phyloP scores from a whole-genome alignment of 2,329 filamentous ascomycete genomes.

The Colletotrichum sp. region DNA sequence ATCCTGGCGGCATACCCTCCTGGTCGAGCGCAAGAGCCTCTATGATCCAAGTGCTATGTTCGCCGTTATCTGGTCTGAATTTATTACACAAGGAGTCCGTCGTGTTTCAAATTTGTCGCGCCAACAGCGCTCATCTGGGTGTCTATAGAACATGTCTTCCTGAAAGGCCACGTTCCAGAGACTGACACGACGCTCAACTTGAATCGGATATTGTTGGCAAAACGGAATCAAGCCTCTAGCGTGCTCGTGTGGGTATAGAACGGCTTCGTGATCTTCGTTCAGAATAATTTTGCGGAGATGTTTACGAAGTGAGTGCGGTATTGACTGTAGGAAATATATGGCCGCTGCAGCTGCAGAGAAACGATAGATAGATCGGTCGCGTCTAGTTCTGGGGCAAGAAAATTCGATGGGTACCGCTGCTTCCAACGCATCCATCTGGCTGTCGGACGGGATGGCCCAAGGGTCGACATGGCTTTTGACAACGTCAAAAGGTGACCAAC shows the following conservation, averaged over 20 bases:
- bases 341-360: neutral
- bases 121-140: neutral
- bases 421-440: neutral
- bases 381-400: neutral
- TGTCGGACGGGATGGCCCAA: neutral
- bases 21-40: neutral
- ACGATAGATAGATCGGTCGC: neutral
- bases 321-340: neutral
- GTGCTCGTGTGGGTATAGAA: neutral
- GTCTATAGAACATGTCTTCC: accelerated
- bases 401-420: neutral
- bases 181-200: neutral
- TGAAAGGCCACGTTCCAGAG: neutral
- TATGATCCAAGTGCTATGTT: neutral
- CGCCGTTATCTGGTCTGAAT: neutral
- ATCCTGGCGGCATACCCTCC: neutral
- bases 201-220: neutral
- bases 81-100: neutral
- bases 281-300: neutral
- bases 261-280: neutral
- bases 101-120: accelerated
- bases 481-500: accelerated
- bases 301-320: neutral
- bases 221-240: accelerated
- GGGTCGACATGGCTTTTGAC: accelerated